These are phyloP conservation scores for Collybia sordida DNA, from an alignment of 768 basidiomycete genomes.

Conservation along the genomic window DNA sequence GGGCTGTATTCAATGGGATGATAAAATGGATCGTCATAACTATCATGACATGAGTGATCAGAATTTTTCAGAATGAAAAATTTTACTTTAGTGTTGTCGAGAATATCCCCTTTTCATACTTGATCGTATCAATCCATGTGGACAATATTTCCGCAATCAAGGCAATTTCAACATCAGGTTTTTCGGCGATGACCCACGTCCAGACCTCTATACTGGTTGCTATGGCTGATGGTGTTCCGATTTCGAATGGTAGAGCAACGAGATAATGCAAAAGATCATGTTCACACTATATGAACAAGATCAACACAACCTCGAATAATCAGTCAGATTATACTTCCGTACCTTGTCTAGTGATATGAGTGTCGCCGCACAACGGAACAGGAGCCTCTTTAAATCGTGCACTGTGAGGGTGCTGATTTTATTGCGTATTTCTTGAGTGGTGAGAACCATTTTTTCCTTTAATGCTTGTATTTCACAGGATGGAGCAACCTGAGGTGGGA, in stretches of 20 bases:
- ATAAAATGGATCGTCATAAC: slow-evolving; percentile 87
- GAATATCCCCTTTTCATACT: slow-evolving; percentile 79
- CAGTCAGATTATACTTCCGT: slow-evolving; percentile 1
- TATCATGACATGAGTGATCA: slow-evolving; percentile 27
- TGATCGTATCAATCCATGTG: slow-evolving; percentile 85
- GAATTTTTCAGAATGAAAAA: slow-evolving; percentile 1
- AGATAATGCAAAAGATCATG: slow-evolving; percentile 84
- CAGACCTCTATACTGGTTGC: slow-evolving; percentile 90
- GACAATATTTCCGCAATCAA: slow-evolving; percentile 84
- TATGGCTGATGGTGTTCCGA: slow-evolving; percentile 84
- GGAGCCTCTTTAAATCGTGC: slow-evolving; percentile 78
- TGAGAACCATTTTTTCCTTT: slow-evolving; percentile 63
- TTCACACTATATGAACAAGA: slow-evolving; percentile 57
- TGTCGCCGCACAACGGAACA: slow-evolving; percentile 85
- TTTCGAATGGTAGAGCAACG: slow-evolving; percentile 84
- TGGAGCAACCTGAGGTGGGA: slow-evolving; percentile 60
- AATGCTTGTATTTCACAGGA: slow-evolving; percentile 63
- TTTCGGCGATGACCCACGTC: slow-evolving; percentile 93
- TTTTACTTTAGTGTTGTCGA: slow-evolving; percentile 78
- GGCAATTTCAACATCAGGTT: slow-evolving; percentile 77
- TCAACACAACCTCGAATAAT: background rate
- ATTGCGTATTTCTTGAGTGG: slow-evolving; percentile 64
- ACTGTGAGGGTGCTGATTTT: slow-evolving; percentile 77
- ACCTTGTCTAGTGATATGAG: slow-evolving; percentile 72
- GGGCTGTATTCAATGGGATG: slow-evolving; percentile 87